Evolutionary conservation across 768 basidiomycete species (phyloP).

Genomic region (Mycena pura): DNA sequence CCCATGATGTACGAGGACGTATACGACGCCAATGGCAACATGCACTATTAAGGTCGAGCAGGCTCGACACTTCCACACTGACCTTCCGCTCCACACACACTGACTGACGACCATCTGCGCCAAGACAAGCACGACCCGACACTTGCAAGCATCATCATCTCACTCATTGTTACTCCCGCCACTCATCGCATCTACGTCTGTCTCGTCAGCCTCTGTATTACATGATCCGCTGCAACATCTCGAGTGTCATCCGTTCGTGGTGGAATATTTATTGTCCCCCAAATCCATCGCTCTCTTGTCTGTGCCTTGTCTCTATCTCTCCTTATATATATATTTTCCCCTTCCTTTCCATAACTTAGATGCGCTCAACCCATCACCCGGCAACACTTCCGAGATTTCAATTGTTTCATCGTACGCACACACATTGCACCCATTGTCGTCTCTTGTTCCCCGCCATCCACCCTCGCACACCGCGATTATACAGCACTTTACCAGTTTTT

Average conservation of each 20-base stretch:
- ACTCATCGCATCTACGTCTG: conserved; percentile 16
- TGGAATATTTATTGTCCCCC: conserved; percentile 14
- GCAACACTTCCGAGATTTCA: background rate
- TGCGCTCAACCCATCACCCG: conserved; percentile 22
- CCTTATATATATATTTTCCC: conserved; percentile 1
- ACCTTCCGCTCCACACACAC: too few relatives aligned
- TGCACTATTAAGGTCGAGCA: conserved; percentile 25
- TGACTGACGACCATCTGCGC: conserved; percentile 15
- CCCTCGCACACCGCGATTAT: background rate
- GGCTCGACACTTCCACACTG: conserved; percentile 2
- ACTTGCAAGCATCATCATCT: conserved; percentile 10
- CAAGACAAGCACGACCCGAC: conserved; percentile 18
- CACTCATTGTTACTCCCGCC: conserved; percentile 17
- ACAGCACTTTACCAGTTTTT: conserved; percentile 2
- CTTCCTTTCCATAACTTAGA: conserved; percentile 12
- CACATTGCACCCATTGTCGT: too few relatives aligned
- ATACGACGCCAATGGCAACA: conserved; percentile 20
- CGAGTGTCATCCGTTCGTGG: conserved; percentile 12
- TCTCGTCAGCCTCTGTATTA: conserved; percentile 12
- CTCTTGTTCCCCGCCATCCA: background rate
- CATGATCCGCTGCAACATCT: conserved; percentile 20
- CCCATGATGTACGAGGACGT: conserved; percentile 28
- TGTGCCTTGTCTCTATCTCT: conserved; percentile 7
- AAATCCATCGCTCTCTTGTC: conserved; percentile 2
- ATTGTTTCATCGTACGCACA: conserved; percentile 1